phyloP scores from a whole-genome alignment of 164 flowering plant species.

The Magnolia kwangsiensis region DNA sequence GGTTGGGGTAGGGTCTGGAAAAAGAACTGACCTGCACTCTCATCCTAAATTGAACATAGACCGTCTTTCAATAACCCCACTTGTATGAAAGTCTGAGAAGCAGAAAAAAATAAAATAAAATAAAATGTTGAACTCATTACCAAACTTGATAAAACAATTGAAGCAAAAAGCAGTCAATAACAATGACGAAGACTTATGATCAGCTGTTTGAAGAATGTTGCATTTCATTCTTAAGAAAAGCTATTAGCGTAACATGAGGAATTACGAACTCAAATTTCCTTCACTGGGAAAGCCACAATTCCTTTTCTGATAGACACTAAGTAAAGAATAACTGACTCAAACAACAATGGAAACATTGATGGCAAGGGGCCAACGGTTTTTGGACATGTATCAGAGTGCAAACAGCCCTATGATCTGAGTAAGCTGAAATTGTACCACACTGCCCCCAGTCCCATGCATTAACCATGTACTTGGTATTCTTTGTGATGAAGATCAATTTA shows the following conservation, averaged over 20 bases:
- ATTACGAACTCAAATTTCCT: neutral
- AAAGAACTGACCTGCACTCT: constrained; percentile 75
- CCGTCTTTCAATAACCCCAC: constrained; percentile 80
- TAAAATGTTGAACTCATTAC: neutral
- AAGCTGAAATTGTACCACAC: too few relatives aligned
- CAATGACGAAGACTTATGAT: neutral
- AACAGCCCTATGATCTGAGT: too few relatives aligned
- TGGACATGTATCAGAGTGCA: too few relatives aligned
- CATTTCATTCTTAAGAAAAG: neutral
- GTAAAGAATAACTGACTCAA: neutral
- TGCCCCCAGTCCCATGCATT: neutral
- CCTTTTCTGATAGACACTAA: neutral
- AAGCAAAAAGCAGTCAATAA: neutral
- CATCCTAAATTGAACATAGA: constrained; percentile 84
- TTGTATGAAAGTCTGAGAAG: constrained; percentile 55
- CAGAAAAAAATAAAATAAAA: neutral
- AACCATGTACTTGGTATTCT: neutral
- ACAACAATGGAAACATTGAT: neutral
- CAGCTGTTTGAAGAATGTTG: neutral
- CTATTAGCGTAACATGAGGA: neutral
- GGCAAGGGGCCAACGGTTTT: too few relatives aligned
- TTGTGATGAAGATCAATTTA: neutral
- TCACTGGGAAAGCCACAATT: too few relatives aligned
- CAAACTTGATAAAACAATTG: neutral
- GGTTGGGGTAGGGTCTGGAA: neutral